Conservation (phyloP, 108 stramenopile species). For the Cylindrotheca closterium region DNA sequence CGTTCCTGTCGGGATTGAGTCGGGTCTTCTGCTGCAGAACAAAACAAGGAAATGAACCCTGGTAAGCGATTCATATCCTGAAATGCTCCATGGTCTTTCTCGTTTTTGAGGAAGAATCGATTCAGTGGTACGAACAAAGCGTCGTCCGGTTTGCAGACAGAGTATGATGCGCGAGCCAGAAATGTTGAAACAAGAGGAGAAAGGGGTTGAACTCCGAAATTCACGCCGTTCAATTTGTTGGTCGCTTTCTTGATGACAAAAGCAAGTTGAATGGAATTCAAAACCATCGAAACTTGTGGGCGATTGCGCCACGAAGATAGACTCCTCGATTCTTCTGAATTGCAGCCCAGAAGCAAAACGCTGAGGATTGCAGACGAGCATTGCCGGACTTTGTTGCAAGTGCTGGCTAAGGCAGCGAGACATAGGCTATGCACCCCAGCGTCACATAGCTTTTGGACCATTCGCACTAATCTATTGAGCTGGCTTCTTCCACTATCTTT, state of each 20-base stretch:
- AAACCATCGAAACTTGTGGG: slow-evolving; percentile 75
- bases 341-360: slow-evolving; percentile 49
- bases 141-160: slow-evolving; percentile 65
- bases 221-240: slow-evolving; percentile 6
- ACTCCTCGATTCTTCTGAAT: slow-evolving; percentile 50
- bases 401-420: slow-evolving; percentile 57
- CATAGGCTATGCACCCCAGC: slow-evolving; percentile 57
- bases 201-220: slow-evolving; percentile 40
- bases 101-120: slow-evolving; percentile 68
- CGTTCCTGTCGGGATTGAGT: slow-evolving; percentile 58
- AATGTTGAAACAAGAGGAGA: slow-evolving; percentile 68
- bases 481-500: background rate
- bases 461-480: background rate
- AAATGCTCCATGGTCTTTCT: slow-evolving; percentile 74
- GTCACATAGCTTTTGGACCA: slow-evolving; percentile 54
- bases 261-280: slow-evolving; percentile 72
- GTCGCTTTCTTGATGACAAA: slow-evolving; percentile 41
- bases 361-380: slow-evolving; percentile 55
- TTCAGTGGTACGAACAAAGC: slow-evolving; percentile 74
- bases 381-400: slow-evolving; percentile 54
- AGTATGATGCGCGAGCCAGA: slow-evolving; percentile 63
- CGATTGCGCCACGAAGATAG: slow-evolving; percentile 70
- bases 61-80: slow-evolving; percentile 76
- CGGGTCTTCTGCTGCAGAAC: slow-evolving; percentile 56
- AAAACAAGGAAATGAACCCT: slow-evolving; percentile 79